Evolutionary conservation across 805 yeast species (phyloP).

Genomic region (Teunomyces funiuensis): DNA sequence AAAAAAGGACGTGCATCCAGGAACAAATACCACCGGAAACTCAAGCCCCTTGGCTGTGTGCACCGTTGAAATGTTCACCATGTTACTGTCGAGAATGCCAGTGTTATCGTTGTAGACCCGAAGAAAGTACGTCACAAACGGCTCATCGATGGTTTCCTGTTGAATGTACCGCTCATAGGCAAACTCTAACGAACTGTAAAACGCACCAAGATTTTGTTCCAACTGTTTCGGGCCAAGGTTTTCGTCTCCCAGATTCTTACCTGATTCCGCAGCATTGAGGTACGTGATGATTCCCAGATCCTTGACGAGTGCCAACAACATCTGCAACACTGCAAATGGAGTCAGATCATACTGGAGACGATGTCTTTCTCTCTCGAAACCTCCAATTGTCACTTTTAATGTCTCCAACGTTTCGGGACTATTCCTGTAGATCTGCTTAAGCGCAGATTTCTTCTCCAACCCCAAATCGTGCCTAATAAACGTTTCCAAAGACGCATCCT

Average conservation of each 20-base stretch:
- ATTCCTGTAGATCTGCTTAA: slow-evolving; percentile 10
- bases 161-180: slow-evolving; percentile 15
- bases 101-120: slow-evolving; percentile 39
- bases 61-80: slow-evolving; percentile 61
- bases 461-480: slow-evolving; percentile 13
- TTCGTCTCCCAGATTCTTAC: slow-evolving; percentile 2
- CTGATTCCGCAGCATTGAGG: slow-evolving; percentile 13
- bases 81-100: slow-evolving; percentile 23
- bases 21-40: slow-evolving; percentile 64
- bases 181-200: slow-evolving; percentile 20
- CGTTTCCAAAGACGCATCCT: slow-evolving; percentile 5
- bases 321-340: slow-evolving; percentile 36
- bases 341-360: slow-evolving; percentile 21
- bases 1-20: slow-evolving; percentile 11
- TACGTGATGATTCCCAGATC: slow-evolving; percentile 34
- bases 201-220: slow-evolving; percentile 16
- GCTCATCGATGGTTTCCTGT: slow-evolving; percentile 8
- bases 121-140: slow-evolving; percentile 41
- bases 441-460: not conserved
- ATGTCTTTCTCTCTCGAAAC: slow-evolving; percentile 15
- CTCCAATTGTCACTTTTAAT: slow-evolving; percentile 13
- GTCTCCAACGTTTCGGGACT: slow-evolving; percentile 14
- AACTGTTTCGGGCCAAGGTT: slow-evolving; percentile 9
- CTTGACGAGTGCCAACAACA: slow-evolving; percentile 30
- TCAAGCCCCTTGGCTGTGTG: slow-evolving; percentile 77